Conservation (phyloP, 345 rosid species). For the Eucalyptus erythrocorys region DNA sequence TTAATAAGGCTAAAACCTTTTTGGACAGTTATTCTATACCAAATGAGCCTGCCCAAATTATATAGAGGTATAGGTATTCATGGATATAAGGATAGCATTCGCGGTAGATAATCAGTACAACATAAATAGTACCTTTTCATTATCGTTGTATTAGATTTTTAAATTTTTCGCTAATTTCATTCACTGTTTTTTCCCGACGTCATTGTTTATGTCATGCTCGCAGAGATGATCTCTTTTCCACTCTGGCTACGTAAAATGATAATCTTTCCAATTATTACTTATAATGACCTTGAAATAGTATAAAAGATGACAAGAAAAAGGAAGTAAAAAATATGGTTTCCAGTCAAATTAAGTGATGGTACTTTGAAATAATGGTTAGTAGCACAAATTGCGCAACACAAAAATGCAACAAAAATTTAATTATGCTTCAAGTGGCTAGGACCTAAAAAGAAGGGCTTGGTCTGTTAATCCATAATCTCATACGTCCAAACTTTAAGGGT, state of each 20-base stretch:
- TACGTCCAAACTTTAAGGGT: not conserved
- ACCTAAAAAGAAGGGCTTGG: not conserved
- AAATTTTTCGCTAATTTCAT: not conserved
- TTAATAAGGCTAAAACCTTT: accelerated
- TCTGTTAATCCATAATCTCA: not conserved
- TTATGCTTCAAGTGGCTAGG: not conserved
- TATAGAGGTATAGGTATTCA: not conserved
- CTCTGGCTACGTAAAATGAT: not conserved
- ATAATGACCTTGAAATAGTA: not conserved
- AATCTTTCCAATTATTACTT: not conserved
- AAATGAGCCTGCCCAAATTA: not conserved
- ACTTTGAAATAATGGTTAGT: not conserved
- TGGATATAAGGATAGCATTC: no score
- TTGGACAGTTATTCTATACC: not conserved
- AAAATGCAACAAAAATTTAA: not conserved
- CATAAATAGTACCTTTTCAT: not conserved
- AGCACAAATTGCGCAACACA: not conserved
- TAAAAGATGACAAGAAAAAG: not conserved
- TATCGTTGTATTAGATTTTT: not conserved
- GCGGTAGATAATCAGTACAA: not conserved
- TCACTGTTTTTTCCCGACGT: not conserved
- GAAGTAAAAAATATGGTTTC: not conserved
- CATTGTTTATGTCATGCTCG: not conserved
- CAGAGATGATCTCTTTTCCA: not conserved
- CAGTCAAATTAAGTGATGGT: not conserved